Percentiles rank a stretch among this genome's conserved stretches.
phyloP scores from a whole-genome alignment of 345 rosid genomes.

The Dimocarpus longan region DNA sequence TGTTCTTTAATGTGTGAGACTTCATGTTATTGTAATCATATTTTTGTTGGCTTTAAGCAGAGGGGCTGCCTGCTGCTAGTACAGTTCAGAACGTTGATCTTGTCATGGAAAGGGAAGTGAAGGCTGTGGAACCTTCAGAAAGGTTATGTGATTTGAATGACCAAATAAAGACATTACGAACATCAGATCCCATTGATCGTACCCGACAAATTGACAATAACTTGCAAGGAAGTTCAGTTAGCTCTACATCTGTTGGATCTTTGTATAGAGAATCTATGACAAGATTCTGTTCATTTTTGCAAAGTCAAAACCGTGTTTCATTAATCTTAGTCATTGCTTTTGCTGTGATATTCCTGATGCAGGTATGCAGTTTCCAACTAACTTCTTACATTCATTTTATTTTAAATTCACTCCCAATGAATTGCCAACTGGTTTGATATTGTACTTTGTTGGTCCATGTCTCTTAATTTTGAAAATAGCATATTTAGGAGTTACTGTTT shows the following conservation, averaged over 20 bases:
- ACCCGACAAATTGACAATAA: slow-evolving; percentile 26
- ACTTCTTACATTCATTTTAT: neutral
- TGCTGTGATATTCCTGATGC: slow-evolving; percentile 79
- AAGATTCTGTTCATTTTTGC: slow-evolving; percentile 46
- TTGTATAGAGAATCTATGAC: slow-evolving; percentile 35
- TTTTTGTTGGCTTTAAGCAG: slow-evolving; percentile 30
- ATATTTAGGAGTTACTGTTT: neutral
- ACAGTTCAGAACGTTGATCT: slow-evolving; percentile 32
- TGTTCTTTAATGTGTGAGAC: neutral
- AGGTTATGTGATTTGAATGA: slow-evolving; percentile 32
- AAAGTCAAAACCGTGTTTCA: slow-evolving; percentile 55
- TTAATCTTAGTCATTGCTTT: slow-evolving; percentile 62
- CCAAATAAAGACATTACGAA: slow-evolving; percentile 21
- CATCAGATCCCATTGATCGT: slow-evolving; percentile 29
- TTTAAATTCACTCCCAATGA: neutral
- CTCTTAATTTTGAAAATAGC: neutral
- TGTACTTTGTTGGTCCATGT: neutral
- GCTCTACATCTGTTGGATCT: slow-evolving; percentile 24
- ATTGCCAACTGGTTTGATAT: neutral
- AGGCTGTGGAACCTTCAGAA: slow-evolving; percentile 37
- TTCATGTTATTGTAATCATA: neutral
- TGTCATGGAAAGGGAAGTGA: slow-evolving; percentile 33
- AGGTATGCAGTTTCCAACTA: slow-evolving; percentile 46
- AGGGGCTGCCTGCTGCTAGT: slow-evolving; percentile 28
- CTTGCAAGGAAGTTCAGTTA: slow-evolving; percentile 34